phyloP scores from a whole-genome alignment of 345 rosid genomes.

The Pistacia integerrima region DNA sequence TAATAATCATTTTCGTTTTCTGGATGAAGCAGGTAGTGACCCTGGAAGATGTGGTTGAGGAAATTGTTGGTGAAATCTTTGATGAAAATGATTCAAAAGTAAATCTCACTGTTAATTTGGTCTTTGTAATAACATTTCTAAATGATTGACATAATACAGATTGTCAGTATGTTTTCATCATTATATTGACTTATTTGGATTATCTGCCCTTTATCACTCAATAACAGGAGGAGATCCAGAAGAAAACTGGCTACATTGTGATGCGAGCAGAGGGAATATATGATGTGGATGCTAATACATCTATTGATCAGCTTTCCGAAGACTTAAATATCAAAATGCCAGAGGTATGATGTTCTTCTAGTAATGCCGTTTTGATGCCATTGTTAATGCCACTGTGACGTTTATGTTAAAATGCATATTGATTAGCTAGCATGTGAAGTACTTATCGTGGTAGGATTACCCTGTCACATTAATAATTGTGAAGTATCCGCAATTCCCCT shows the following conservation, averaged over 20 bases:
- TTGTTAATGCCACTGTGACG: not conserved
- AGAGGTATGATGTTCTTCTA: constrained; percentile 53
- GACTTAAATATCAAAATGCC: constrained; percentile 95
- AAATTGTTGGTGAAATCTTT: constrained; percentile 98
- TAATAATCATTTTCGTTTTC: not conserved
- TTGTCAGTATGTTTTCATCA: not conserved
- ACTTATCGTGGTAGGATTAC: not conserved
- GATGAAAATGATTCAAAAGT: constrained; percentile 99
- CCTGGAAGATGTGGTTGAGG: constrained; percentile 96
- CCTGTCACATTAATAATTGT: not conserved
- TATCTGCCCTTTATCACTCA: not conserved
- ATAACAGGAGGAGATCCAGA: constrained; percentile 94
- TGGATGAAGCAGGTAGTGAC: constrained; percentile 76
- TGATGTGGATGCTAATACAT: constrained; percentile 97
- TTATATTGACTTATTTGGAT: not conserved
- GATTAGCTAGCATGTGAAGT: not conserved
- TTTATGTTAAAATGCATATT: not conserved
- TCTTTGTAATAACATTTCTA: not conserved
- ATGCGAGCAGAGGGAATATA: constrained; percentile 94
- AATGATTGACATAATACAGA: not conserved
- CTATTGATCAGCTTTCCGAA: constrained; percentile 95
- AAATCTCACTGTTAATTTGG: constrained; percentile 19
- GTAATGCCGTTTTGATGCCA: too few species aligned
- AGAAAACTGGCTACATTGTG: constrained; percentile 95
- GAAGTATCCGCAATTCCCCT: not conserved